A percentile compares a stretch with the other conserved stretches of the same genome.
These are phyloP conservation scores for Thelonectria olida DNA, from an alignment of 2,329 filamentous ascomycete genomes.

Conservation along the genomic window DNA sequence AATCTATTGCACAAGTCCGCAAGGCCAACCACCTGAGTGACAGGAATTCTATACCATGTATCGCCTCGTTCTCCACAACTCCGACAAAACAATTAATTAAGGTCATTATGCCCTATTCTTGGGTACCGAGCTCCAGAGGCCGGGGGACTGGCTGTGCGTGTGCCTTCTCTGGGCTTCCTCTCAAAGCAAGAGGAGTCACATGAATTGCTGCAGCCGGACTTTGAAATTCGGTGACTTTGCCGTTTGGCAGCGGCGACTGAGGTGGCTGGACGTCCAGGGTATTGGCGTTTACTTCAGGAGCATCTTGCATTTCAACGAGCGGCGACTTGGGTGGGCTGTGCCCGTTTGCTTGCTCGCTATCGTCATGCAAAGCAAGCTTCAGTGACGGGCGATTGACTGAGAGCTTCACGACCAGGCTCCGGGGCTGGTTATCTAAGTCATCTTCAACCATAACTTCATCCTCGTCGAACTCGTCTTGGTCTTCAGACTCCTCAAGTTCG, in stretches of 20 bases:
- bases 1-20: slow-evolving; percentile 31
- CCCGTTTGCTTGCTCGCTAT: slow-evolving; percentile 28
- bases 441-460: slow-evolving; percentile 65
- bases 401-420: slow-evolving; percentile 80
- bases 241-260: slow-evolving; percentile 24
- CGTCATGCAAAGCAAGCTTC: slow-evolving; percentile 42
- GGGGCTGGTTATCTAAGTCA: slow-evolving; percentile 57
- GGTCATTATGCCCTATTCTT: slow-evolving; percentile 36
- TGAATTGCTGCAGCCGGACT: slow-evolving; percentile 46
- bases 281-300: slow-evolving; percentile 16
- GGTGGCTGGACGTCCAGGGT: not conserved
- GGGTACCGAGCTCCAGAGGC: slow-evolving; percentile 44
- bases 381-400: slow-evolving; percentile 57
- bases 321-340: slow-evolving; percentile 25
- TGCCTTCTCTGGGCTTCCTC: slow-evolving; percentile 69
- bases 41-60: slow-evolving; percentile 35
- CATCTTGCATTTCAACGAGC: slow-evolving; percentile 40
- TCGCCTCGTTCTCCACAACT: slow-evolving; percentile 35
- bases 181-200: slow-evolving; percentile 63
- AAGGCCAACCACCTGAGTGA: slow-evolving; percentile 24
- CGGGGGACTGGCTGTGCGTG: slow-evolving; percentile 44
- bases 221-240: slow-evolving; percentile 14
- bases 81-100: slow-evolving; percentile 34
- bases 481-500: slow-evolving; percentile 66
- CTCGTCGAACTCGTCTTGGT: slow-evolving; percentile 68